A percentile compares a stretch with the other conserved stretches of the same genome.
Evolutionary conservation across 1,284 basidiomycete species (phyloP).

Genomic region (Trichosporon asahii): DNA sequence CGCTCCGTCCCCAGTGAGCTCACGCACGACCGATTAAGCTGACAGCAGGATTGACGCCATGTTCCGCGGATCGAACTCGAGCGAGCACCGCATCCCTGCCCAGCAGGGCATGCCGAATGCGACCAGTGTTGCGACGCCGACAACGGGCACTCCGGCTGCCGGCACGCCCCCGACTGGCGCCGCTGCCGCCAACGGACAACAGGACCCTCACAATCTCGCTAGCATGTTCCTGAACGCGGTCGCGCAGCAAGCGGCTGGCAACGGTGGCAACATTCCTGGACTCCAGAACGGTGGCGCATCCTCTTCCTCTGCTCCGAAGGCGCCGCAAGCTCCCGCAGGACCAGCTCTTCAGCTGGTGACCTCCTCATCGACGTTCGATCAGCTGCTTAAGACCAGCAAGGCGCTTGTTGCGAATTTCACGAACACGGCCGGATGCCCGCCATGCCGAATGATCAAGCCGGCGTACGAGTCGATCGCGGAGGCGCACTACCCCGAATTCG

Average conservation of each 20-base stretch:
- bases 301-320: conserved; percentile 26
- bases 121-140: not conserved
- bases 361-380: conserved; percentile 59
- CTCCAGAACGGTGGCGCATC: conserved; percentile 21
- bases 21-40: not conserved
- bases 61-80: conserved; percentile 73
- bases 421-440: conserved; percentile 62
- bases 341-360: conserved; percentile 63
- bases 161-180: conserved; percentile 46
- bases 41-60: conserved; percentile 66
- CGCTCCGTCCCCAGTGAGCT: conserved; percentile 52
- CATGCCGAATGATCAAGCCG: conserved; percentile 64
- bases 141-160: conserved; percentile 15
- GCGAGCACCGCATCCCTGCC: conserved; percentile 43
- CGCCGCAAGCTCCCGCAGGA: not conserved
- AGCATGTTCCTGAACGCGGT: conserved; percentile 64
- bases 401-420: conserved; percentile 63
- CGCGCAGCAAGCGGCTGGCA: conserved; percentile 56
- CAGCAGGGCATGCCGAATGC: conserved; percentile 69
- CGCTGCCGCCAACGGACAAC: conserved; percentile 38
- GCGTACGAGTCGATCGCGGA: conserved; percentile 56
- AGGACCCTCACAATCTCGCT: conserved; percentile 50
- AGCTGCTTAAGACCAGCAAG: conserved; percentile 56
- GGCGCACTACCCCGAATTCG: conserved; percentile 33
- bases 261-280: not conserved